Conservation (phyloP, 148 eudicot genomes). For the Fagopyrum homotropicum region DNA sequence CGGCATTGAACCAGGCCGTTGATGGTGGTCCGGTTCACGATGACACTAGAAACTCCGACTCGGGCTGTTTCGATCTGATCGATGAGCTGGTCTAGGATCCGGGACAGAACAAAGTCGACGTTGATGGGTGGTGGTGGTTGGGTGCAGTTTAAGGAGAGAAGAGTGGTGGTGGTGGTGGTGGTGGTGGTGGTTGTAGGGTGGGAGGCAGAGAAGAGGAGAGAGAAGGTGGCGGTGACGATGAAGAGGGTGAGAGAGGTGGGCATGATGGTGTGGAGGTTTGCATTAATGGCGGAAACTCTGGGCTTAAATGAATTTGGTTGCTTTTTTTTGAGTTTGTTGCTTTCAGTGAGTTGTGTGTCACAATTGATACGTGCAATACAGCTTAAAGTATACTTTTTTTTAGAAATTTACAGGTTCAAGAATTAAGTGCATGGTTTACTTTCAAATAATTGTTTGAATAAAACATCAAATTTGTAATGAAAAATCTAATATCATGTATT, state of each 20-base stretch:
- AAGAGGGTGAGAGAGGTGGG: not conserved
- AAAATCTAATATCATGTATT: no score
- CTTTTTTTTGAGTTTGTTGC: not conserved
- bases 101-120: not conserved
- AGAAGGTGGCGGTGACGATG: not conserved
- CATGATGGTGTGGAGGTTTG: not conserved
- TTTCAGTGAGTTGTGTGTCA: not conserved
- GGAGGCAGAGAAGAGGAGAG: not conserved
- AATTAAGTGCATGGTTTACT: no score
- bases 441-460: no score
- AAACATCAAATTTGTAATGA: no score
- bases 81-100: not conserved
- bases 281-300: no score
- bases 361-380: not conserved
- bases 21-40: not conserved
- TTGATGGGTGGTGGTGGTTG: not conserved
- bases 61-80: not conserved
- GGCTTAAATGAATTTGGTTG: no score
- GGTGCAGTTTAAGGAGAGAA: not conserved
- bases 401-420: no score
- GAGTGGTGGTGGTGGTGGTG: not conserved
- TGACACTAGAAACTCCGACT: not conserved
- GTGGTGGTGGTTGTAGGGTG: not conserved
- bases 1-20: not conserved
- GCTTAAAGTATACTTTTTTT: not conserved